Conservation (phyloP, 768 basidiomycete species). For the Lentinula lateritia region DNA sequence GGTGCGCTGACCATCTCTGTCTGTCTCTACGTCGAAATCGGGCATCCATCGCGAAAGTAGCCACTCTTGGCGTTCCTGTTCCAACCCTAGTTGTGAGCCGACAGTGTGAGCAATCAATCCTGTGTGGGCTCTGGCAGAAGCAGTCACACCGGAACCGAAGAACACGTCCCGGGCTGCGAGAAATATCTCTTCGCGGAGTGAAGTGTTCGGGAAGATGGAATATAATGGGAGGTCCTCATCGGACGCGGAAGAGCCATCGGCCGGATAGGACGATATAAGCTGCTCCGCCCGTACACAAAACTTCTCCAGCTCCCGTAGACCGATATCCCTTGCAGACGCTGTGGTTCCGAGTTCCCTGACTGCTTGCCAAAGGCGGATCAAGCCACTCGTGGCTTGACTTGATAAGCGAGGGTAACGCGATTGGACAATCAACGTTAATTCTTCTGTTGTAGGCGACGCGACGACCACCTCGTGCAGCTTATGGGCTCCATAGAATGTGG, state of each 20-base stretch:
- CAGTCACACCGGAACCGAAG: conserved; percentile 66
- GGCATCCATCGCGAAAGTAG: conserved; percentile 62
- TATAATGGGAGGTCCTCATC: conserved; percentile 26
- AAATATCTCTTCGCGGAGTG: conserved; percentile 82
- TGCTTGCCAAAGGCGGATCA: conserved; percentile 68
- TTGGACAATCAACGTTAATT: conserved; percentile 67
- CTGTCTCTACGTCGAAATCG: conserved; percentile 60
- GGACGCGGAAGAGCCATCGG: conserved; percentile 28
- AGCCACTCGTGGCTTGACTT: conserved; percentile 35
- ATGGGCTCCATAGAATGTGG: conserved; percentile 81
- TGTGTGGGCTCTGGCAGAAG: conserved; percentile 43
- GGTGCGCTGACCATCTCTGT: conserved; percentile 53
- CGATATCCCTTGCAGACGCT: conserved; percentile 54
- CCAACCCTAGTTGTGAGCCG: conserved; percentile 60
- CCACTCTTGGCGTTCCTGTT: conserved; percentile 67
- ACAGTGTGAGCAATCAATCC: conserved; percentile 48
- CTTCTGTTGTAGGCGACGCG: conserved; percentile 53
- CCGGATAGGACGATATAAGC: conserved; percentile 40
- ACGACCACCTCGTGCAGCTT: conserved; percentile 74
- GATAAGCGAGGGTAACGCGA: conserved; percentile 61
- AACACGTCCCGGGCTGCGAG: conserved; percentile 89
- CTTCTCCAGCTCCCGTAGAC: conserved; percentile 77
- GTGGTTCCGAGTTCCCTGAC: conserved; percentile 47
- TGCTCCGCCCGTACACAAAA: conserved; percentile 71
- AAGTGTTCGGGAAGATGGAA: conserved; percentile 60